A percentile compares a stretch with the other conserved stretches of the same genome.
Conservation (phyloP, 768 basidiomycete species). For the Crassisporium funariophilum region DNA sequence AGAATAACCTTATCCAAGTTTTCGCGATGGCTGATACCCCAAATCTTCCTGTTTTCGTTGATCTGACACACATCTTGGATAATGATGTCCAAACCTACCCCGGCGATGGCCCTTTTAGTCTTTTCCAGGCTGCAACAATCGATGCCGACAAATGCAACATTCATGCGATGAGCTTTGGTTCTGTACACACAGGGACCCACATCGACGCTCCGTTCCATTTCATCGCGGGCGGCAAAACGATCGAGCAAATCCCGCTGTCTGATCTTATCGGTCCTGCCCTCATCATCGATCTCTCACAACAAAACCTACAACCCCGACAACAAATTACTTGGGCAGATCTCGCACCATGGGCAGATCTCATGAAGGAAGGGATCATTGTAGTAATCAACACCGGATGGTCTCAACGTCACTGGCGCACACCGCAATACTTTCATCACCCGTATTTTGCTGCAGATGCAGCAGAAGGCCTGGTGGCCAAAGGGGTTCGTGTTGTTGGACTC, state of each 20-base stretch:
- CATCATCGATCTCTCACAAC: conserved; percentile 53
- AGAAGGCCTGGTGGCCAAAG: conserved; percentile 45
- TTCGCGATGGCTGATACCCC: not conserved
- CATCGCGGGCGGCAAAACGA: conserved; percentile 52
- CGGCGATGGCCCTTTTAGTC: not conserved
- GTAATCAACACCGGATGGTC: conserved; percentile 75
- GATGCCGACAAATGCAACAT: not conserved
- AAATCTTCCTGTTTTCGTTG: not conserved
- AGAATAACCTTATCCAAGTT: no score
- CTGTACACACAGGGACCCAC: conserved; percentile 78
- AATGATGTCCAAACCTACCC: not conserved
- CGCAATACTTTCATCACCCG: conserved; percentile 63
- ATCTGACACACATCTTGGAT: not conserved
- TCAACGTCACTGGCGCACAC: conserved; percentile 46
- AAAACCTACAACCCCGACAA: conserved; percentile 31
- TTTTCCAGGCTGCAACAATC: not conserved
- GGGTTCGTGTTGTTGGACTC: conserved; percentile 59
- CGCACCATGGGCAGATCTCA: conserved; percentile 33
- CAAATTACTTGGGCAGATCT: conserved; percentile 60
- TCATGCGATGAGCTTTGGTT: conserved; percentile 42
- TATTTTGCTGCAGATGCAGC: conserved; percentile 61
- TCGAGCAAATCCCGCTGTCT: conserved; percentile 58
- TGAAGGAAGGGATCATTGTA: conserved; percentile 43
- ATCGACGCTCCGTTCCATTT: conserved; percentile 81
- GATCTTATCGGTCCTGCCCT: conserved; percentile 57